These are phyloP conservation scores for Stemphylium vesicarium DNA, from an alignment of 2,329 filamentous ascomycete species.

Conservation along the genomic window DNA sequence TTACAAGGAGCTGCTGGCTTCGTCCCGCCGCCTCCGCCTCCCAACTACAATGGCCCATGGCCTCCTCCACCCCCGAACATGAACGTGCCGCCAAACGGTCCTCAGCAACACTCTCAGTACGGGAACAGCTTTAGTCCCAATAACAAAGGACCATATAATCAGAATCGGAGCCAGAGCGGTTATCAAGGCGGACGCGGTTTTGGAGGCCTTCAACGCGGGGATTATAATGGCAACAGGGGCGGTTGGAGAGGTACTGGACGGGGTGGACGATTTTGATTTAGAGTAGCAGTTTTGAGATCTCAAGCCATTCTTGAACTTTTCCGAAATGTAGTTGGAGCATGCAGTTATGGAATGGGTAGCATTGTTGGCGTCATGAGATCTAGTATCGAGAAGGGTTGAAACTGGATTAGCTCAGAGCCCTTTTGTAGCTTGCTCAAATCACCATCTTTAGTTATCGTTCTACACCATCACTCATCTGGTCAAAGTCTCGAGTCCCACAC, in stretches of 20 bases:
- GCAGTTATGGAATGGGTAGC: not conserved
- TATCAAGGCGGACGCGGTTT: constrained; percentile 26
- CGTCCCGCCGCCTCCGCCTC: constrained; percentile 35
- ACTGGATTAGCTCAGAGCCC: not conserved
- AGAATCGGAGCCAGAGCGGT: constrained; percentile 4
- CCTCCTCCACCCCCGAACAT: constrained; percentile 28
- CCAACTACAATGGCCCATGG: constrained; percentile 32
- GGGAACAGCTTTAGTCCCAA: constrained; percentile 18
- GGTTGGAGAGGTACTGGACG: constrained; percentile 23
- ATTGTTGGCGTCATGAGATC: too few relatives aligned
- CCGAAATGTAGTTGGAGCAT: not conserved
- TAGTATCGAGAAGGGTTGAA: not conserved
- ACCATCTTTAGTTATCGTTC: not conserved
- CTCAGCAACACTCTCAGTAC: constrained; percentile 6
- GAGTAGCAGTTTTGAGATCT: not conserved
- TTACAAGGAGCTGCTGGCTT: constrained; percentile 24
- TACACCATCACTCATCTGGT: too few relatives aligned
- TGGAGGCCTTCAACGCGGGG: constrained; percentile 14
- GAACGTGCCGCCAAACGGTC: constrained; percentile 20
- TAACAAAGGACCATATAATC: not conserved
- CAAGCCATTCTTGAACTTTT: not conserved
- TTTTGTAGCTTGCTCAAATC: not conserved
- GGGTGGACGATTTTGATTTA: constrained; percentile 22
- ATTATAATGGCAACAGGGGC: constrained; percentile 24
- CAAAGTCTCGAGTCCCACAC: too few relatives aligned